These are phyloP conservation scores for Ceratocystis ficicola DNA, from an alignment of 2,329 filamentous ascomycete genomes.

Conservation along the genomic window DNA sequence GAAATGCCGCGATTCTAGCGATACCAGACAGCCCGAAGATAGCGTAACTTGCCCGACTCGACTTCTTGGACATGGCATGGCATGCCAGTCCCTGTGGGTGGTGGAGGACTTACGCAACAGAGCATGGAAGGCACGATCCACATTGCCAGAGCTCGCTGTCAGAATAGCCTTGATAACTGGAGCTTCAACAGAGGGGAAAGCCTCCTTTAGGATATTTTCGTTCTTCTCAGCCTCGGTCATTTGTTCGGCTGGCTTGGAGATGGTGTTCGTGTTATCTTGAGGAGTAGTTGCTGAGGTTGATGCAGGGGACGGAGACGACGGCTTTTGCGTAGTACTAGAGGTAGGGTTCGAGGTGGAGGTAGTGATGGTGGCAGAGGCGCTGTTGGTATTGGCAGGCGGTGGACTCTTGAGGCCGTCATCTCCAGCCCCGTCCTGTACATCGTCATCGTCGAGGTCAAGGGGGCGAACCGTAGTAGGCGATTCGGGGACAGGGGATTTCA, in stretches of 20 bases:
- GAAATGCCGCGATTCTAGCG: background rate
- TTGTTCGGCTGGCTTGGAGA: conserved; percentile 76
- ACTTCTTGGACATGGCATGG: background rate
- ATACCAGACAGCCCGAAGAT: no score
- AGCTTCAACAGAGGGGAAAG: conserved; percentile 73
- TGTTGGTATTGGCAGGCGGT: conserved; percentile 18
- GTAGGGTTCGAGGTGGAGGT: conserved; percentile 24
- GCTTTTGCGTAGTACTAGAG: conserved; percentile 24
- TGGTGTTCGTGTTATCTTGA: conserved; percentile 36
- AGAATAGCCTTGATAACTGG: conserved; percentile 79
- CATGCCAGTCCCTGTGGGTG: background rate
- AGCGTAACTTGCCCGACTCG: no score
- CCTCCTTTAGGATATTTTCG: conserved; percentile 79
- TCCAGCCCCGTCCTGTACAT: conserved; percentile 46
- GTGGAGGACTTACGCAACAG: conserved; percentile 54
- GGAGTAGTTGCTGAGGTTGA: conserved; percentile 22
- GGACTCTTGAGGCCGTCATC: conserved; percentile 31
- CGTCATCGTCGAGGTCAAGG: conserved; percentile 59
- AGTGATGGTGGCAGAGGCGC: conserved; percentile 21
- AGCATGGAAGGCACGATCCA: conserved; percentile 93
- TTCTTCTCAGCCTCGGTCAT: conserved; percentile 72
- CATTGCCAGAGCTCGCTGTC: conserved; percentile 68
- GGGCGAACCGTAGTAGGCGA: conserved; percentile 54
- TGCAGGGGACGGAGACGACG: conserved; percentile 26
- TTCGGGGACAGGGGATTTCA: conserved; percentile 42